Conservation (phyloP, 2,329 filamentous ascomycete species). For the Penicillium sp. region DNA sequence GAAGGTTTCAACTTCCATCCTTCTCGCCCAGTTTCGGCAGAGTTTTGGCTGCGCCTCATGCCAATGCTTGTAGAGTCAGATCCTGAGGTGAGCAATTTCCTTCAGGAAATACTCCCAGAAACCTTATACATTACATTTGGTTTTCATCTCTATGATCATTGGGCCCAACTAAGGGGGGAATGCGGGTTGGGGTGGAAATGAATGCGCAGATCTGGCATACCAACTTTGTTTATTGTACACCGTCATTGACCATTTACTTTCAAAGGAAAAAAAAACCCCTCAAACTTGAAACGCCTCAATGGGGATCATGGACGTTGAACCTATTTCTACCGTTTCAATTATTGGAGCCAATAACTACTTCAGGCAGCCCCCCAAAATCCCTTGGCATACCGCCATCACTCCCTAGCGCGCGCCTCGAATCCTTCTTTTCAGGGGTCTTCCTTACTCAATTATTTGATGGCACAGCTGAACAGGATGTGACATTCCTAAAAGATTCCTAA, state of each 20-base stretch:
- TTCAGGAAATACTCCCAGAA: not conserved
- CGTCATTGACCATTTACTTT: not conserved
- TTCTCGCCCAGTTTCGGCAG: not conserved
- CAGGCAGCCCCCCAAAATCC: not conserved
- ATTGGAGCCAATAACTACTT: not conserved
- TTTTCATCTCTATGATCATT: not conserved
- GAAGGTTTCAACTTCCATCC: not conserved
- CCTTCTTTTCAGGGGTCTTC: not conserved
- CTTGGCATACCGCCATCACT: slow-evolving; percentile 2
- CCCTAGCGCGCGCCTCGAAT: not conserved
- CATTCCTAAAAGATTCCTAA: slow-evolving; percentile 6
- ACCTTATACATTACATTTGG: not conserved
- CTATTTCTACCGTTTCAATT: not conserved
- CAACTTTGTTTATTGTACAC: not conserved
- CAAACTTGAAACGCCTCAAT: not conserved
- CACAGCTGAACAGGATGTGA: not conserved
- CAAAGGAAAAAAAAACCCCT: not conserved
- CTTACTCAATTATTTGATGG: not conserved
- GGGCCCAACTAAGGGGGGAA: slow-evolving; percentile 6
- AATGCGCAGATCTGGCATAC: slow-evolving; percentile 18
- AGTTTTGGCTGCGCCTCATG: not conserved
- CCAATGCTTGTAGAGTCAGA: not conserved
- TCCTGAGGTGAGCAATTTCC: not conserved
- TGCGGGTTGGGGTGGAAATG: slow-evolving; percentile 12
- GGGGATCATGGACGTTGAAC: not conserved